Evolutionary conservation across 495 filamentous ascomycete species (phyloP), one percentile per base, ranked within the genome.

Genomic region (Xylaria bambusicola): DNA sequence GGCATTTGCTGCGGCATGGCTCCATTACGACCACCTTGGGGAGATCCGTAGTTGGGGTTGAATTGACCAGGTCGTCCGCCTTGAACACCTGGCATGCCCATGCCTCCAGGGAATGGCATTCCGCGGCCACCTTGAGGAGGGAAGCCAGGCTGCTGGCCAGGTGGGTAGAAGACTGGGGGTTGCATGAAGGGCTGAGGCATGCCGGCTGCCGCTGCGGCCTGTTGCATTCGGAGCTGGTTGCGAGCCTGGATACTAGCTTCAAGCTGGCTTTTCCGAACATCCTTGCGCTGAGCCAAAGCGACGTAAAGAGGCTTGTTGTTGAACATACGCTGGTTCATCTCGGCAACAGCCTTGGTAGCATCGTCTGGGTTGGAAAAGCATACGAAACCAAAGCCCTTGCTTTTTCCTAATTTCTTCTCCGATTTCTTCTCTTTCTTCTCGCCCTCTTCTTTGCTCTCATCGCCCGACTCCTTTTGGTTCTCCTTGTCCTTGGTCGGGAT

Each of bases 311-410:
- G 94, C 86, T 99, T 99, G 79, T 84, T 84, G 74, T 93, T 89
- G 65, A 98, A 81, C 95, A 99, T 99, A 73, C 92, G 89, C 81
- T 97, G 93, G 81, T 98, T 98, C 89, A 97, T 96, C 74, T 98
- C 95, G 54, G 91, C 91, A 54, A 98, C 93, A 66, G 94, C 94
- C 85, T 98, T 98, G 77, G 92, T 97, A 64, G 94, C 95, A 77
- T 99, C 94, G 63, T 98, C 95, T 47, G 95, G 92, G 82, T 94
- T 97, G 82, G 86, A 92, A 82, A 99, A 99, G 89, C 94, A 99
- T 66, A 99, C 95, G 75, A 99, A 99, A 66, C 94, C 95, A 71
- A 99, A 99, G 67, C 94, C 94, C 81, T 97, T 98, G 86, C 91
- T 96, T 89, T 98, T 98, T 63, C 94, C 94, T 27, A 96, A 80